Percentiles rank a stretch among this genome's conserved stretches.
These are phyloP conservation scores for Phytophthora litchii DNA, from an alignment of 352 stramenopile genomes.

Conservation along the genomic window DNA sequence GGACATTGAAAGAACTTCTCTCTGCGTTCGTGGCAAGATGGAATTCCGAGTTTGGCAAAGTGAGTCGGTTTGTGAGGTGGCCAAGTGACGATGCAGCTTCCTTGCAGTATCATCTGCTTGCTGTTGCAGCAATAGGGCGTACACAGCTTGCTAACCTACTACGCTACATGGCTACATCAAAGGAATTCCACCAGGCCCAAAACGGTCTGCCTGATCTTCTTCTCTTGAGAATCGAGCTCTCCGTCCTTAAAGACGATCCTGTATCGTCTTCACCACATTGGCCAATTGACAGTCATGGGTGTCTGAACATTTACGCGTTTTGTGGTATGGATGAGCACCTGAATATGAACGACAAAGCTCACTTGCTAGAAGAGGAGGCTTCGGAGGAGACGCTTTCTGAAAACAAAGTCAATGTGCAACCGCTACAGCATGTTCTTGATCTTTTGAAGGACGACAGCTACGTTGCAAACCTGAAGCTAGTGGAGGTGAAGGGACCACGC, in stretches of 20 bases:
- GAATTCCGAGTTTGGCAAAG: slow-evolving; percentile 51
- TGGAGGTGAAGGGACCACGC: slow-evolving; percentile 89
- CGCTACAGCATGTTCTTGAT: slow-evolving; percentile 23
- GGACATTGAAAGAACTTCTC: slow-evolving; percentile 56
- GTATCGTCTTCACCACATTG: slow-evolving; percentile 4
- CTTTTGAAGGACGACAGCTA: slow-evolving; percentile 24
- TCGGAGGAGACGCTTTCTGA: slow-evolving; percentile 3
- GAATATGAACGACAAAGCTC: slow-evolving; percentile 50
- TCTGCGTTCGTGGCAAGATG: slow-evolving; percentile 42
- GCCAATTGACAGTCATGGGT: slow-evolving; percentile 43
- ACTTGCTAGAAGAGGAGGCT: slow-evolving; percentile 5
- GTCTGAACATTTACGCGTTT: slow-evolving; percentile 50
- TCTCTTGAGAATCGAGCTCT: slow-evolving; percentile 43
- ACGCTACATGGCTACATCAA: slow-evolving; percentile 71
- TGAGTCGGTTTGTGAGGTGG: slow-evolving; percentile 74
- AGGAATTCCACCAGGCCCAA: slow-evolving; percentile 70
- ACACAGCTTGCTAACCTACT: slow-evolving; percentile 48
- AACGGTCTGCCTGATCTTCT: slow-evolving; percentile 79
- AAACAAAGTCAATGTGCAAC: slow-evolving; percentile 17
- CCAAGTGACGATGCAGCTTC: slow-evolving; percentile 33
- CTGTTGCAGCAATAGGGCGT: slow-evolving; percentile 53
- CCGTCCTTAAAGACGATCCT: slow-evolving; percentile 2
- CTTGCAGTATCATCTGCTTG: slow-evolving; percentile 59
- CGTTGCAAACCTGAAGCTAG: slow-evolving; percentile 55
- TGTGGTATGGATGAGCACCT: slow-evolving; percentile 61